phyloP scores from a whole-genome alignment of 2,329 filamentous ascomycete genomes.

The Dactylellina sp. region DNA sequence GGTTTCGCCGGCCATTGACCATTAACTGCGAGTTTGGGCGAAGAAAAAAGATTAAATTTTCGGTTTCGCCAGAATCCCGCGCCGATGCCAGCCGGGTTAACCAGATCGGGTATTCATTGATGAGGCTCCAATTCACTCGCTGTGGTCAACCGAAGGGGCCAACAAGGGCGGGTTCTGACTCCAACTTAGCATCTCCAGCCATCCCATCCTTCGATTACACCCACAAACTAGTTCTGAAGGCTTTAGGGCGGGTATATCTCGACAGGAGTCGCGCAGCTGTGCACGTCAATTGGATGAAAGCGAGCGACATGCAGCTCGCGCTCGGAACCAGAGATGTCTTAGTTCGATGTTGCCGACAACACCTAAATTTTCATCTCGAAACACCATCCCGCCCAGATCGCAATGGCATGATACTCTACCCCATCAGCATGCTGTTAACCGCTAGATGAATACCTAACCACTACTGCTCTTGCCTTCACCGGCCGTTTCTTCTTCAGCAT shows the following conservation, averaged over 20 bases:
- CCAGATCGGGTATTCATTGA: slow-evolving; percentile 40
- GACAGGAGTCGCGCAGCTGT: too few relatives aligned
- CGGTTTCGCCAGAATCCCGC: background rate
- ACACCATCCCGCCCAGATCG: background rate
- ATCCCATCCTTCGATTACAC: too few relatives aligned
- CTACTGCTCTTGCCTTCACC: background rate
- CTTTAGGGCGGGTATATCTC: too few relatives aligned
- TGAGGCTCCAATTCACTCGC: slow-evolving; percentile 9
- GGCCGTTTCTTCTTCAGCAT: background rate
- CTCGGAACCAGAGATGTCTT: too few relatives aligned
- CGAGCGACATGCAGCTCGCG: too few relatives aligned
- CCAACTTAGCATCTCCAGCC: too few relatives aligned
- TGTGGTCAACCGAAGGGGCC: slow-evolving; percentile 9
- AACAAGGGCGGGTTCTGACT: too few relatives aligned
- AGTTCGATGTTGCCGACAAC: slow-evolving; percentile 12
- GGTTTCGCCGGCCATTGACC: slow-evolving; percentile 26
- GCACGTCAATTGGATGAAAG: too few relatives aligned
- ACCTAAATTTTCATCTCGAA: slow-evolving; percentile 21
- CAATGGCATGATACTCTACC: background rate
- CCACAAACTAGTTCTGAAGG: too few relatives aligned
- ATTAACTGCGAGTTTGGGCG: slow-evolving; percentile 31
- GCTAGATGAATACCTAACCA: slow-evolving; percentile 1
- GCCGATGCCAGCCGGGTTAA: slow-evolving; percentile 38
- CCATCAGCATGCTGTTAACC: background rate
- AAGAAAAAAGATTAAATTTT: slow-evolving; percentile 2